phyloP scores from a whole-genome alignment of 768 basidiomycete genomes.

The Chiua virens region DNA sequence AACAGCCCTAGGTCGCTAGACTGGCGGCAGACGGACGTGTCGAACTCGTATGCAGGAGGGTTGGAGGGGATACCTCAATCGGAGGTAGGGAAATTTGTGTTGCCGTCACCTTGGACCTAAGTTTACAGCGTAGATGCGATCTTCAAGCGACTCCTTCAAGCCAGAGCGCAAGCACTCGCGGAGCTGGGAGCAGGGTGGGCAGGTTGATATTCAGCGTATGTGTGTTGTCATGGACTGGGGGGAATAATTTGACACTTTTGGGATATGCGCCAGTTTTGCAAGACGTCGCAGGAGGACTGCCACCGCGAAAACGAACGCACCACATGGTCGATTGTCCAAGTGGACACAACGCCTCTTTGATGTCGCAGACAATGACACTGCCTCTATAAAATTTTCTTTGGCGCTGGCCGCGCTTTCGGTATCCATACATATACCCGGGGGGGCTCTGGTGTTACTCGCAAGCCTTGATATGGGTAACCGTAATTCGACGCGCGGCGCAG shows the following conservation, averaged over 20 bases:
- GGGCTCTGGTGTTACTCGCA: slow-evolving; percentile 13
- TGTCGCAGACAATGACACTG: slow-evolving; percentile 55
- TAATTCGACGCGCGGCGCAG: slow-evolving; percentile 9
- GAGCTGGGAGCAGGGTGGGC: slow-evolving; percentile 56
- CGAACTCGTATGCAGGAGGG: slow-evolving; percentile 28
- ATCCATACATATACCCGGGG: slow-evolving; percentile 14
- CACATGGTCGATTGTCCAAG: slow-evolving; percentile 63
- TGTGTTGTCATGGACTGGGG: slow-evolving; percentile 12
- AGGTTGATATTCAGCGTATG: slow-evolving; percentile 33
- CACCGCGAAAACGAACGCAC: slow-evolving; percentile 61
- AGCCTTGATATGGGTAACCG: slow-evolving; percentile 10
- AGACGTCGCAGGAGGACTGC: slow-evolving; percentile 52
- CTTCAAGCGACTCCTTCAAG: slow-evolving; percentile 39
- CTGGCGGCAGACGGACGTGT: slow-evolving; percentile 34
- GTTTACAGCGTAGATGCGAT: slow-evolving; percentile 36
- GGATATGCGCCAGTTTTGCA: slow-evolving; percentile 30
- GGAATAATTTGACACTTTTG: slow-evolving; percentile 8
- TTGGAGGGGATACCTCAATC: slow-evolving; percentile 34
- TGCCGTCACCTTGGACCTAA: slow-evolving; percentile 21
- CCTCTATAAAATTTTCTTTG: slow-evolving; percentile 42
- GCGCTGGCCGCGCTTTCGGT: slow-evolving; percentile 22
- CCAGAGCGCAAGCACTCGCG: slow-evolving; percentile 58
- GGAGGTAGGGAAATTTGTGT: slow-evolving; percentile 27
- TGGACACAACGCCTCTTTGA: slow-evolving; percentile 50
- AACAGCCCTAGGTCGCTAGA: slow-evolving; percentile 34